Base-by-base conservation (phyloP, 345 rosid species). In the Salix koriyanagi region DNA sequence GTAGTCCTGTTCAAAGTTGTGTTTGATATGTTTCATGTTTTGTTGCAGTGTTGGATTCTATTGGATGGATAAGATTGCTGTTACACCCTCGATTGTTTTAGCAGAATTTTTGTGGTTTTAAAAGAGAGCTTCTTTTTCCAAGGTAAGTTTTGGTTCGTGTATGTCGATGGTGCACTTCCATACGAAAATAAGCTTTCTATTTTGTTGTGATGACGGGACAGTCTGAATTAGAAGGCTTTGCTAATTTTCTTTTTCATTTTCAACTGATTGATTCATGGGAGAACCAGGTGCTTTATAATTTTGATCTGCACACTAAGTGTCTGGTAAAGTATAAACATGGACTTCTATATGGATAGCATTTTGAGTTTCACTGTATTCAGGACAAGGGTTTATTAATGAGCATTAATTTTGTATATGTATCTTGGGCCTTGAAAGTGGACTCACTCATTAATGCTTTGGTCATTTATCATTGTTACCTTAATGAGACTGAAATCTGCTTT, bases 51-150 rank as follows among this genome's bases (percentile, higher is more conserved):
- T 96, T 68, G 97, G 99, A 71, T 96, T 96, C 84, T 96, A 96
- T 84, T 98, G 92, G 88, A 96, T 96, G 97, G 92, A 97, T 23
- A 93, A 96, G 90, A 90, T 93, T 81, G 92, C 95, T 30, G 97
- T 92, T 50, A 96, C 97, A 0, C 99, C 99, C 14, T 92, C 99
- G 23, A 92, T 96, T 79, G 97, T 96, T 79, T 83, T 96, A 39
- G 92, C 93, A 30, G 98, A 96, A 77, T 96, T 93, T 81, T 79
- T 93, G 74, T 90, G 92, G 86, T 96, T 82, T 56, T 68, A 75
- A 67, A 96, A 92, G 86, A 88, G 80, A 77, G 94, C 91, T 70
- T 86, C 94, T 75, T 87, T 90, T 83, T 69, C 84, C 65, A 93
- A 92, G 98, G 99, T 92, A 85, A 84, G 62, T 36, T 61, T 54